Evolutionary conservation across 495 filamentous ascomycete species (phyloP), one percentile per base, ranked within the genome.

Genomic region (Neurospora africana): DNA sequence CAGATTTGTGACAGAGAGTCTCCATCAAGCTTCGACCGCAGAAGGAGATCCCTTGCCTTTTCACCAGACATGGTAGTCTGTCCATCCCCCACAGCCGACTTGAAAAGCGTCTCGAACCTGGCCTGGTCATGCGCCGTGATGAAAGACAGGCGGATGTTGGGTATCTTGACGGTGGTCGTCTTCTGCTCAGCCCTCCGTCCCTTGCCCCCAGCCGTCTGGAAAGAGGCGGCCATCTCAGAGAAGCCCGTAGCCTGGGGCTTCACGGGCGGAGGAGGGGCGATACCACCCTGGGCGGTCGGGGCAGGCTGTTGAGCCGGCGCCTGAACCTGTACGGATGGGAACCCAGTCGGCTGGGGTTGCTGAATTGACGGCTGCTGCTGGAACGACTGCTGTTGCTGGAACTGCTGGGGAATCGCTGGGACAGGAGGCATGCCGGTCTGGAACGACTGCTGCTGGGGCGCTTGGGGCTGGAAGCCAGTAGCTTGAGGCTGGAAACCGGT

Each of bases 41-140:
- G 75, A 44, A 99, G 83, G 27, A 99, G 83, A 76, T 97, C 94
- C 79, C 90, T 89, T 27, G 94, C 94, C 79, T 96, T 93, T 70
- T 98, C 96, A 27, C 93, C 96, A 77, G 92, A 91, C 84, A 99
- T 86, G 53, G 95, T 93, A 76, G 91, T 90, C 73, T 87, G 91
- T n/a, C 78, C 80, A 76, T 95, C 91, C 13, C 93, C 93, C 41
- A 94, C 93, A 10, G 96, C 96, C 68, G 93, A 95, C 83, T 96
- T 98, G 84, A 99, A 99, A 10, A 99, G 84, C 73, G 97, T 94
- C 85, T 99, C 96, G 77, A 99, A 99, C 81, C 95, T 97, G 72
- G 95, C 91, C 79, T 99, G 96, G 77, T 99, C 96, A 74, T 91
- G 89, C 30, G 92, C 93, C 1, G 96, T 98, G 71, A 99, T 94